Evolutionary conservation across 257 asterid species (phyloP).

Genomic region (Leptodermis oblonga): DNA sequence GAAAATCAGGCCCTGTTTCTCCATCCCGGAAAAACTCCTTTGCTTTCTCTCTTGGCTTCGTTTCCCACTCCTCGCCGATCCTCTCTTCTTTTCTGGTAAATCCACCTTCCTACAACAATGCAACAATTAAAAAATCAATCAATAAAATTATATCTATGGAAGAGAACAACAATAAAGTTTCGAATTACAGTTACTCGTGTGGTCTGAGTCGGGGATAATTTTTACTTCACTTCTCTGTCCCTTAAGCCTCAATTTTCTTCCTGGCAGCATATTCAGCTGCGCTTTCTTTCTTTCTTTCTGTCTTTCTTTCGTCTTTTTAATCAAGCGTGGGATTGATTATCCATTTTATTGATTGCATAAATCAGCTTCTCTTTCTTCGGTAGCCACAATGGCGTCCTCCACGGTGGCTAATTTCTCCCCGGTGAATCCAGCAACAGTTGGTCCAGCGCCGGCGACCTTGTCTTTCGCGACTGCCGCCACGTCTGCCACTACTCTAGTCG

Average conservation of each 20-base stretch:
- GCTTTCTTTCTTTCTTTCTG: too few species aligned
- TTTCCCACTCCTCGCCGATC: not conserved
- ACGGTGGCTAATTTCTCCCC: constrained; percentile 54
- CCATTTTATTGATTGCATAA: too few species aligned
- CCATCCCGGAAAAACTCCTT: not conserved
- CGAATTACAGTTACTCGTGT: not conserved
- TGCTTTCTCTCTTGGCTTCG: not conserved
- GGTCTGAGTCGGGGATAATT: constrained; percentile 28
- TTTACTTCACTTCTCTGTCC: constrained; percentile 26
- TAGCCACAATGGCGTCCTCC: constrained; percentile 48
- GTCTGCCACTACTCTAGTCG: constrained; percentile 50
- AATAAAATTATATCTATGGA: not conserved
- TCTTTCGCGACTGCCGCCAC: constrained; percentile 53
- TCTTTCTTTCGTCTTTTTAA: too few species aligned
- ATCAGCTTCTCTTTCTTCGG: too few species aligned
- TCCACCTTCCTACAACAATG: constrained; percentile 13
- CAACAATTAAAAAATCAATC: not conserved
- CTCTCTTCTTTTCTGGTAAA: not conserved
- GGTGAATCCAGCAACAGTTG: constrained; percentile 32
- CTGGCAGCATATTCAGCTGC: constrained; percentile 66
- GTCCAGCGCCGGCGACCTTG: constrained; percentile 60
- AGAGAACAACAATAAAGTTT: not conserved
- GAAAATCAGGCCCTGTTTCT: constrained; percentile 15
- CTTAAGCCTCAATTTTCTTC: constrained; percentile 58
- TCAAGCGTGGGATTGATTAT: too few species aligned